Evolutionary conservation across 352 stramenopile species (phyloP), one percentile per base, ranked within the genome.

Genomic region (Pythium diclinum): DNA sequence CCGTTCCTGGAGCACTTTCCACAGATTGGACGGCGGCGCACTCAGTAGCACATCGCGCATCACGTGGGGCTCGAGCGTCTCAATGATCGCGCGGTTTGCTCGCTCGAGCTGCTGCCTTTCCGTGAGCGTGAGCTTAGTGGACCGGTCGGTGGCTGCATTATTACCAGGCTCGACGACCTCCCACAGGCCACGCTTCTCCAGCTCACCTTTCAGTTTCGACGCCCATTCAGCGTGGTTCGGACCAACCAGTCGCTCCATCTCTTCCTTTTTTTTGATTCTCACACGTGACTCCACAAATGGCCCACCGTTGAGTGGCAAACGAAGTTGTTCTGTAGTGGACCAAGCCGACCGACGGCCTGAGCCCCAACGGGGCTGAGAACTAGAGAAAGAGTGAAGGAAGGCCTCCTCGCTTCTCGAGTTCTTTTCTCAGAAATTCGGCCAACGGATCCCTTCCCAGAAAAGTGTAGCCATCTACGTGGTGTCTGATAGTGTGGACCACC

Each of bases 11-110:
- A 73, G 25, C 38, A 65, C 59, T 17, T 58, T 59, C 66, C 61
- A 68, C 14, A 73, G 33, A 38, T 64, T 68, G 7, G 47, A 61
- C 6, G 66, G 66, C 21, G 42, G 28, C 17, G 61, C 56, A 17
- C 44, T 68, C 21, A 68, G 36, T 13, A 73, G 42, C 42, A 68
- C 55, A 16, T 73, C 66, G 9, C 51, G 53, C 47, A 72, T 56
- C 19, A 72, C 55, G 33, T 72, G 66, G 1, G 59, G 66, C 34
- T 72, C 66, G 4, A 72, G 30, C 3, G 47, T 25, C 8, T 72
- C 66, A 28, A 72, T 59, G 14, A 72, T 63, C 32, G 47, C n/a
- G 5, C 55, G 47, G 19, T 57, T 68, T 0, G 55, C 60, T 25
- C 40, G 59, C 30, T 46, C 10, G 7, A 38, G 13, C 28, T 59